Conservation (phyloP, 2,329 filamentous ascomycete species). For the Fusarium gaditjirri region DNA sequence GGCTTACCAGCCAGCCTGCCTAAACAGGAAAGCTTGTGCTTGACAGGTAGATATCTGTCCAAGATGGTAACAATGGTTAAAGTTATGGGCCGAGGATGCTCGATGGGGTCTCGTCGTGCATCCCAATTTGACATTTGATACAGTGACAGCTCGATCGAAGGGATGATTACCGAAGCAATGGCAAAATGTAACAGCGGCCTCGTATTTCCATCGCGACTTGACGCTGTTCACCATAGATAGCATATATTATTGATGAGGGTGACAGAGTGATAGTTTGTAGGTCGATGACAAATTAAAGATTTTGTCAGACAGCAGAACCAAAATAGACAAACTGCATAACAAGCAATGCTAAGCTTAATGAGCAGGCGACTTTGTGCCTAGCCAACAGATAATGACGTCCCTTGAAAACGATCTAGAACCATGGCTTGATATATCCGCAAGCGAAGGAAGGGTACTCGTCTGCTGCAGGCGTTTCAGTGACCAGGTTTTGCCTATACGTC, state of each 20-base stretch:
- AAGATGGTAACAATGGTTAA: slow-evolving; percentile 2
- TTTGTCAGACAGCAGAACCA: neutral
- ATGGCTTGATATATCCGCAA: slow-evolving; percentile 1
- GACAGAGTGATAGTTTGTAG: neutral
- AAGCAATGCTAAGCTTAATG: neutral
- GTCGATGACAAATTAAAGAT: slow-evolving; percentile 2
- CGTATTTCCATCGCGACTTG: neutral
- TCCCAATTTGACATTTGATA: neutral
- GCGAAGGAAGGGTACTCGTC: neutral
- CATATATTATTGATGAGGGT: neutral
- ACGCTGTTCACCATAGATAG: slow-evolving; percentile 1
- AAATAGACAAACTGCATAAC: neutral
- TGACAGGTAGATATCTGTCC: slow-evolving; percentile 5
- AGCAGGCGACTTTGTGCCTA: neutral
- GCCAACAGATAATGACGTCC: neutral
- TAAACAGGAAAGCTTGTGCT: slow-evolving; percentile 11
- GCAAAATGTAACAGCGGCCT: neutral
- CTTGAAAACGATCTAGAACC: neutral
- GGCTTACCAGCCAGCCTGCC: neutral
- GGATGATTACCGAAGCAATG: neutral
- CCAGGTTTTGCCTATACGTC: neutral
- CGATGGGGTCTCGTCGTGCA: neutral
- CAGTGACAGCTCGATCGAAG: neutral
- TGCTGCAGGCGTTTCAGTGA: neutral
- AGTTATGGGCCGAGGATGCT: slow-evolving; percentile 6